Conservation (phyloP, 176 grass and related monocot genomes). For the Poa annua region DNA sequence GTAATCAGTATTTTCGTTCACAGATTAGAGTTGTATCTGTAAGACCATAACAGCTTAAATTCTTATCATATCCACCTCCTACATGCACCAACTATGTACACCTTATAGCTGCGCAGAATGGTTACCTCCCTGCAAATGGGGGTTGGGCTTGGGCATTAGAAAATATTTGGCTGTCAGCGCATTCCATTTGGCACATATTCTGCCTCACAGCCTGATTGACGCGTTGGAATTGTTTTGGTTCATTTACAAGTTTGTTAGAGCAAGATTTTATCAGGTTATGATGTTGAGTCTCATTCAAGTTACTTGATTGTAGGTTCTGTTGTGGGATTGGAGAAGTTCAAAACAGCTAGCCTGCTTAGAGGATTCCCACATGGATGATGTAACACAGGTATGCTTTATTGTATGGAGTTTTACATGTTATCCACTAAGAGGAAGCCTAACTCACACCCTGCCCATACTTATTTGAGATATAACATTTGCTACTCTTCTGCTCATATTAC, state of each 20-base stretch:
- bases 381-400: slow-evolving; percentile 68
- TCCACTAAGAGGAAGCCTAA: neutral
- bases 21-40: neutral
- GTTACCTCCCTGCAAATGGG: neutral
- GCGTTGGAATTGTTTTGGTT: neutral
- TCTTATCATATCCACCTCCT: neutral
- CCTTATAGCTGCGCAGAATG: neutral
- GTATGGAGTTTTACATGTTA: neutral
- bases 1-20: slow-evolving; percentile 33
- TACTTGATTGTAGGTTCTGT: slow-evolving; percentile 61
- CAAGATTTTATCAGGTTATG: neutral
- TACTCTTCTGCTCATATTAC: neutral
- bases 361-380: slow-evolving; percentile 91
- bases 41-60: neutral
- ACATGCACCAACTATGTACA: neutral
- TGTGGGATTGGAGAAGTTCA: slow-evolving; percentile 97
- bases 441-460: neutral
- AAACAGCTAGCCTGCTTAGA: slow-evolving; percentile 85
- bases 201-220: neutral
- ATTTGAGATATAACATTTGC: neutral
- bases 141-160: neutral
- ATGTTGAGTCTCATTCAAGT: slow-evolving; percentile 7
- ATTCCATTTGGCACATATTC: neutral
- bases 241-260: neutral
- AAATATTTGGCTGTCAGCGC: neutral